A percentile compares a stretch with the other conserved stretches of the same genome.
These are phyloP conservation scores for Colletotrichum somersetense DNA, from an alignment of 2,329 filamentous ascomycete genomes.

Conservation along the genomic window DNA sequence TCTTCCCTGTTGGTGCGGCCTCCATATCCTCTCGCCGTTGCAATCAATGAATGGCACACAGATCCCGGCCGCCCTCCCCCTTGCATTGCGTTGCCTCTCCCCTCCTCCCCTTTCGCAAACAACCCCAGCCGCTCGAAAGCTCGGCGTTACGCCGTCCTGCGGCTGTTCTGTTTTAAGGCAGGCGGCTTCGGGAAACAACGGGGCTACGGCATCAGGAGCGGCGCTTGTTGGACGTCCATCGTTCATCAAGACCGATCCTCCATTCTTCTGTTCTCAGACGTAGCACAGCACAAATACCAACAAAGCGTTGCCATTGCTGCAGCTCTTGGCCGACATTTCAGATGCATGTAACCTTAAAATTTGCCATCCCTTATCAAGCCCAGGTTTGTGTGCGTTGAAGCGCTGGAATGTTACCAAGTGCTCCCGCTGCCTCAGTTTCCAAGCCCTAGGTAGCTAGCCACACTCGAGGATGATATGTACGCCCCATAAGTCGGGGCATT, in stretches of 20 bases:
- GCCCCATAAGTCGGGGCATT: background rate
- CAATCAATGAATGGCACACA: conserved; percentile 21
- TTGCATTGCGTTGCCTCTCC: conserved; percentile 2
- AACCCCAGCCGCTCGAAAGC: conserved; percentile 9
- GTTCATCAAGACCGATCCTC: background rate
- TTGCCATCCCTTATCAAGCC: background rate
- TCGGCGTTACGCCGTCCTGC: conserved; percentile 30
- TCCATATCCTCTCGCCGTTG: conserved; percentile 28
- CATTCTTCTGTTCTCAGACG: background rate
- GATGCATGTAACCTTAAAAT: background rate
- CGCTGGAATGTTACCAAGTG: conserved; percentile 21
- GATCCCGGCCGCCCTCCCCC: conserved; percentile 20
- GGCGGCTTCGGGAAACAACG: conserved; percentile 13
- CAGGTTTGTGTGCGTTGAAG: background rate
- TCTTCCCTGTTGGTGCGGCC: conserved; percentile 20
- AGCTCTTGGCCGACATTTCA: background rate
- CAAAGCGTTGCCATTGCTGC: background rate
- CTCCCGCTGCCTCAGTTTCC: background rate
- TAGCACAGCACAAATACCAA: background rate
- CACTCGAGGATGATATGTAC: background rate
- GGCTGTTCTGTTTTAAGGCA: conserved; percentile 4
- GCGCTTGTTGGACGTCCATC: background rate
- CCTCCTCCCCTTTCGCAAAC: conserved; percentile 6
- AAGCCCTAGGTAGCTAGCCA: conserved; percentile 9
- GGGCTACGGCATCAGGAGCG: conserved; percentile 11